Percentiles rank a stretch among this genome's conserved stretches.
Conservation (phyloP, 345 rosid species). For the Populus davidiana region DNA sequence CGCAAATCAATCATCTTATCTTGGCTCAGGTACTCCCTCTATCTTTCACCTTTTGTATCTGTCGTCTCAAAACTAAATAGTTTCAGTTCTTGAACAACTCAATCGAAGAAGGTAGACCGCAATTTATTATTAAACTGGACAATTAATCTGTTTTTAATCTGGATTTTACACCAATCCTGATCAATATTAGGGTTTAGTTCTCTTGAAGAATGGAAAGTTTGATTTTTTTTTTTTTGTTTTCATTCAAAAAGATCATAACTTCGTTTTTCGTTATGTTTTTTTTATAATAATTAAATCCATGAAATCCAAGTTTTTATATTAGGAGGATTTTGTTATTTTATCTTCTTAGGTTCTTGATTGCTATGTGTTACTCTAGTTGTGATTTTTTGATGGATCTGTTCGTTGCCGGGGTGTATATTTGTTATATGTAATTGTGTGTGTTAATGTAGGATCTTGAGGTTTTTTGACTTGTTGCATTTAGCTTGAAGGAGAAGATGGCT, state of each 20-base stretch:
- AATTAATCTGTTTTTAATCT: neutral
- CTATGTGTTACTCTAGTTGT: neutral
- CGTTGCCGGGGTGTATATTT: neutral
- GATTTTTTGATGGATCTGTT: neutral
- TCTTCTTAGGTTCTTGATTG: neutral
- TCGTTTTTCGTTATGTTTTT: neutral
- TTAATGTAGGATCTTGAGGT: conserved; percentile 14
- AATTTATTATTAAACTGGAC: neutral
- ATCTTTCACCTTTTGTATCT: neutral
- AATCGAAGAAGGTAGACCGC: neutral
- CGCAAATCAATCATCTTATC: too few relatives aligned
- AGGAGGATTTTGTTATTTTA: neutral
- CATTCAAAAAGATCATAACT: neutral
- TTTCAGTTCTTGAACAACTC: neutral
- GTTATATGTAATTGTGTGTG: neutral
- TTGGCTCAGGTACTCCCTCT: neutral
- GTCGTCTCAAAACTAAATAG: neutral
- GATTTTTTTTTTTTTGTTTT: neutral
- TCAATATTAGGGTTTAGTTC: neutral
- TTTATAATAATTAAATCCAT: neutral
- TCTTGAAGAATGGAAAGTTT: neutral
- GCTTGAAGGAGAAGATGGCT: conserved; percentile 37
- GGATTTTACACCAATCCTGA: neutral
- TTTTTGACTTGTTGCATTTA: neutral
- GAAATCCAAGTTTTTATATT: neutral